Conservation (phyloP, 1,139 yeast genomes). For the Yamadazyma pseudoaaseri region DNA sequence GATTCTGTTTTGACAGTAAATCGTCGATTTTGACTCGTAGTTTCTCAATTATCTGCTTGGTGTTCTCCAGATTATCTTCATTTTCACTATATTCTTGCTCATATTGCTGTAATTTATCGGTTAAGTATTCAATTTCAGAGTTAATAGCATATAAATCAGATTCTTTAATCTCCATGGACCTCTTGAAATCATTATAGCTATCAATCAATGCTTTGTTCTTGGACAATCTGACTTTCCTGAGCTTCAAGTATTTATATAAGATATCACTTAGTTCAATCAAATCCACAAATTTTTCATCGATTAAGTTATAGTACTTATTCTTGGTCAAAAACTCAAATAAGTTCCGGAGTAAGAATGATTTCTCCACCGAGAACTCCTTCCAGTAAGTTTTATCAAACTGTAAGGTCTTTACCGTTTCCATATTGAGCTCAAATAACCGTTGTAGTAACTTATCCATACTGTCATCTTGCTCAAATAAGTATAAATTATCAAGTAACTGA, state of each 20-base stretch:
- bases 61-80: conserved; percentile 8
- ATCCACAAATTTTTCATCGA: conserved; percentile 80
- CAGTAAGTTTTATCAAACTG: conserved; percentile 62
- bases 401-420: conserved; percentile 59
- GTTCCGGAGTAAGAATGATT: conserved; percentile 68
- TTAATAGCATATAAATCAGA: conserved; percentile 5
- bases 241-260: conserved; percentile 50
- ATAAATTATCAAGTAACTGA: conserved; percentile 67
- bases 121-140: conserved; percentile 5
- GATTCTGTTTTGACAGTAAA: conserved; percentile 5
- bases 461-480: conserved; percentile 56
- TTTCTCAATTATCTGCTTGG: conserved; percentile 6
- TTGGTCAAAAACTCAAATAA: conserved; percentile 65
- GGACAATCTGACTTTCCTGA: conserved; percentile 37
- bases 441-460: conserved; percentile 63
- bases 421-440: conserved; percentile 58
- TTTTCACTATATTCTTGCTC: conserved; percentile 11
- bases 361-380: conserved; percentile 71
- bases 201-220: conserved; percentile 27
- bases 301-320: conserved; percentile 49
- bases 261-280: conserved; percentile 67
- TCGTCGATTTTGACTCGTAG: conserved; percentile 6
- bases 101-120: conserved; percentile 3
- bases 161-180: conserved; percentile 7
- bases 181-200: conserved; percentile 13